A percentile compares a stretch with the other conserved stretches of the same genome.
Evolutionary conservation across 148 eudicot genomes (phyloP).

Genomic region (Selenicereus undatus): DNA sequence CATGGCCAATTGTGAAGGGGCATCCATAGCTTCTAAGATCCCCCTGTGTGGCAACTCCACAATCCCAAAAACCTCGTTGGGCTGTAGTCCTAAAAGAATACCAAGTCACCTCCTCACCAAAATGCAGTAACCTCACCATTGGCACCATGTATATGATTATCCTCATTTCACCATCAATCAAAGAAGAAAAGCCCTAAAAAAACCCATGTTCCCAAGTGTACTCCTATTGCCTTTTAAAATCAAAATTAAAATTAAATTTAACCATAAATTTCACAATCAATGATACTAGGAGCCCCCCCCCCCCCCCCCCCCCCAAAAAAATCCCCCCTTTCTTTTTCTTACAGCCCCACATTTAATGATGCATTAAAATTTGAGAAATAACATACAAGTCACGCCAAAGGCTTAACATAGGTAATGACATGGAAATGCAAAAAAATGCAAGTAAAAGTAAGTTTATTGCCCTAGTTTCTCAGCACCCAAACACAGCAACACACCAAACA

Average conservation of each 20-base stretch:
- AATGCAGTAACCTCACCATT: not conserved
- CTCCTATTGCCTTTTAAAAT: not conserved
- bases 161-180: not conserved
- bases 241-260: not conserved
- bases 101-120: not conserved
- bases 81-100: not conserved
- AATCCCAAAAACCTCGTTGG: not conserved
- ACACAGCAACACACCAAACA: not conserved
- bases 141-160: not conserved
- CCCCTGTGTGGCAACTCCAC: not conserved
- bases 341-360: not conserved
- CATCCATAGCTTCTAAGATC: not conserved
- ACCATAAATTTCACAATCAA: slow-evolving; percentile 9
- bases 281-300: not conserved
- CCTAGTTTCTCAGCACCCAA: slow-evolving; percentile 18
- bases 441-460: slow-evolving; percentile 2
- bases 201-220: not conserved
- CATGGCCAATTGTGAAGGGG: not conserved
- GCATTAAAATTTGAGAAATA: not conserved
- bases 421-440: not conserved
- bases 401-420: not conserved
- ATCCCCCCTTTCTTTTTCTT: not conserved
- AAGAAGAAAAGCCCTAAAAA: not conserved
- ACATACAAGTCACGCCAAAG: slow-evolving; percentile 15
- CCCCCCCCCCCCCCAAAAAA: too few relatives aligned